Conservation (phyloP, 2,329 filamentous ascomycete species). For the Penicillium sclerotiorum region DNA sequence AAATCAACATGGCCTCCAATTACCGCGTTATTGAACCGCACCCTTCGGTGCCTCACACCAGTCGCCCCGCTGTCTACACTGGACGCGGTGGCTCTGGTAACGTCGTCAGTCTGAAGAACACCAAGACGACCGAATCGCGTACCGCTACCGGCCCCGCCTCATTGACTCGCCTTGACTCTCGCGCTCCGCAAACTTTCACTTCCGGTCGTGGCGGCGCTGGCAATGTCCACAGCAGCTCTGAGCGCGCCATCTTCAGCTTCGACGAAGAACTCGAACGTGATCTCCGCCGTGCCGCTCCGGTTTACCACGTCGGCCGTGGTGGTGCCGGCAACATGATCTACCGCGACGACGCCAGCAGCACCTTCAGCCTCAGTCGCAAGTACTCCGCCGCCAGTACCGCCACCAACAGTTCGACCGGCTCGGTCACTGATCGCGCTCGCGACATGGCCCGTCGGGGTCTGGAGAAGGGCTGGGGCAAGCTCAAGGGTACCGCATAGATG, state of each 20-base stretch:
- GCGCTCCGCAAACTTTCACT: constrained; percentile 42
- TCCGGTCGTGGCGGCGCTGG: constrained; percentile 59
- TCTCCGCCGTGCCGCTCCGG: constrained; percentile 58
- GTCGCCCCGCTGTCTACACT: constrained; percentile 53
- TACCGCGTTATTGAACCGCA: constrained; percentile 65
- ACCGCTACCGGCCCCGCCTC: constrained; percentile 52
- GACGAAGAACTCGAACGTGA: constrained; percentile 66
- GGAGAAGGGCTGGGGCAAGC: constrained; percentile 45
- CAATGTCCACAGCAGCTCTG: constrained; percentile 55
- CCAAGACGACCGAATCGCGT: constrained; percentile 52
- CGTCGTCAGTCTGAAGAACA: constrained; percentile 55
- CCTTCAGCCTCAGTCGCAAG: constrained; percentile 37
- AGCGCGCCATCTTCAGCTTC: constrained; percentile 67
- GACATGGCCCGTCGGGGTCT: constrained; percentile 40
- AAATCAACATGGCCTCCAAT: constrained; percentile 38
- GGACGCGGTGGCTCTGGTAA: constrained; percentile 64
- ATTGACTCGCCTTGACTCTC: constrained; percentile 52
- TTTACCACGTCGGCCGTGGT: constrained; percentile 66
- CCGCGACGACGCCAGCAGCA: constrained; percentile 30
- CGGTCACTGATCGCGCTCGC: constrained; percentile 36
- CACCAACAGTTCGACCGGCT: constrained; percentile 40
- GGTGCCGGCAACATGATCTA: constrained; percentile 59
- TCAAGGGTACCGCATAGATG: constrained; percentile 38
- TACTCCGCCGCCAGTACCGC: constrained; percentile 39
- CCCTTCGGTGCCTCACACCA: constrained; percentile 55